phyloP scores from a whole-genome alignment of 2,329 filamentous ascomycete species.

The Berkeleyomyces basicola region DNA sequence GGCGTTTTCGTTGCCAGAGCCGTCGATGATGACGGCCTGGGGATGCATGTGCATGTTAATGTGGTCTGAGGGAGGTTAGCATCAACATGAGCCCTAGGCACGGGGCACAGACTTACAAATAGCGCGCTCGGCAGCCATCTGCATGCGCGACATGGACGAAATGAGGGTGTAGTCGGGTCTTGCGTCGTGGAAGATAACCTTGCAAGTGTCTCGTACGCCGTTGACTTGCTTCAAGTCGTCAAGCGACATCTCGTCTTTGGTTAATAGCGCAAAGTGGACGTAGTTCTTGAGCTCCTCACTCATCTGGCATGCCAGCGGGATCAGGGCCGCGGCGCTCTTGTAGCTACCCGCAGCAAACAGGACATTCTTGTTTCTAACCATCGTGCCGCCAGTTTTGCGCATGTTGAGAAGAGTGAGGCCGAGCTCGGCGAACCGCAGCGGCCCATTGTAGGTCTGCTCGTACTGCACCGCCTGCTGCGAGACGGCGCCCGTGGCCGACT shows the following conservation, averaged over 20 bases:
- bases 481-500: too few relatives aligned
- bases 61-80: conserved; percentile 30
- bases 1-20: conserved; percentile 45
- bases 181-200: conserved; percentile 51
- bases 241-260: conserved; percentile 52
- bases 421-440: conserved; percentile 51
- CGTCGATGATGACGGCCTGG: conserved; percentile 59
- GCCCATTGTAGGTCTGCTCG: conserved; percentile 42
- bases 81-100: conserved; percentile 3
- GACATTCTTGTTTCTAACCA: conserved; percentile 47
- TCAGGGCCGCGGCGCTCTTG: conserved; percentile 51
- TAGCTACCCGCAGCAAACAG: conserved; percentile 65
- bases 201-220: conserved; percentile 56
- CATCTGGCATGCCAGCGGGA: conserved; percentile 84
- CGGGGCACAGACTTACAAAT: conserved; percentile 32
- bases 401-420: conserved; percentile 45
- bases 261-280: conserved; percentile 70
- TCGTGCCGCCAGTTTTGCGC: conserved; percentile 33
- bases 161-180: conserved; percentile 55
- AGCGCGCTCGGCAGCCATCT: conserved; percentile 44
- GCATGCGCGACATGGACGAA: conserved; percentile 55
- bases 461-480: neutral
- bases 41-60: conserved; percentile 61
- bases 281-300: conserved; percentile 47
- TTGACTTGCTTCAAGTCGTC: conserved; percentile 59